Evolutionary conservation across 192 early-diverging fungal species (phyloP).

Genomic region (Physocladia obscura): DNA sequence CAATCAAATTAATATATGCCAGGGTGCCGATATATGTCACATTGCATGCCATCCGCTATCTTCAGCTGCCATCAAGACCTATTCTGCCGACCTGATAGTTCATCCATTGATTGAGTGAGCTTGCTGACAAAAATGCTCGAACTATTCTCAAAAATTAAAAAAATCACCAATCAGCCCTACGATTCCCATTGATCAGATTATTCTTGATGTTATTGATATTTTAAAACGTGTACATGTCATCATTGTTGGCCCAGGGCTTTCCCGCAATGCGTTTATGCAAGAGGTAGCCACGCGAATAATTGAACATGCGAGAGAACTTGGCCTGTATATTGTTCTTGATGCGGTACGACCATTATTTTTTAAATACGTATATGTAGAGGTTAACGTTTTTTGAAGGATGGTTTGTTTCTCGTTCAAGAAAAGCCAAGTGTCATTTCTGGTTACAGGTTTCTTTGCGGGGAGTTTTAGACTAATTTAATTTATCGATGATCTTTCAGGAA

Average conservation of each 20-base stretch:
- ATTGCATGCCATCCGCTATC: slow-evolving; percentile 84
- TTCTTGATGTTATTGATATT: slow-evolving; percentile 48
- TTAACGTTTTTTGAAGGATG: slow-evolving; percentile 60
- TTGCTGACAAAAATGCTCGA: background rate
- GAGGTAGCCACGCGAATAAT: slow-evolving; percentile 69
- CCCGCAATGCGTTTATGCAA: slow-evolving; percentile 70
- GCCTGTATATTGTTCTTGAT: slow-evolving; percentile 83
- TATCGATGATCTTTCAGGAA: no score
- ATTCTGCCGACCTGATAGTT: slow-evolving; percentile 88
- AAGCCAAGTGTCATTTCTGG: slow-evolving; percentile 70
- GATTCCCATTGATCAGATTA: slow-evolving; percentile 37
- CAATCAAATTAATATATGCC: background rate
- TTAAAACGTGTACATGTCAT: slow-evolving; percentile 78
- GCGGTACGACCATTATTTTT: slow-evolving; percentile 58
- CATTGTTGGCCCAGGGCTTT: slow-evolving; percentile 89
- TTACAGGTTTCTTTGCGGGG: no score
- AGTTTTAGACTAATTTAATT: no score
- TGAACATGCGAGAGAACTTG: slow-evolving; percentile 54
- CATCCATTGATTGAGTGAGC: slow-evolving; percentile 73
- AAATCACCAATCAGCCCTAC: background rate
- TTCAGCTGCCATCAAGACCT: slow-evolving; percentile 73
- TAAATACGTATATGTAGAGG: background rate
- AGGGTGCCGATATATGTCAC: slow-evolving; percentile 85
- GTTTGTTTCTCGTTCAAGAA: slow-evolving; percentile 71
- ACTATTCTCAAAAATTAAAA: no score